Base-by-base conservation (phyloP, 306 rosid species). In the Begonia masoniana region DNA sequence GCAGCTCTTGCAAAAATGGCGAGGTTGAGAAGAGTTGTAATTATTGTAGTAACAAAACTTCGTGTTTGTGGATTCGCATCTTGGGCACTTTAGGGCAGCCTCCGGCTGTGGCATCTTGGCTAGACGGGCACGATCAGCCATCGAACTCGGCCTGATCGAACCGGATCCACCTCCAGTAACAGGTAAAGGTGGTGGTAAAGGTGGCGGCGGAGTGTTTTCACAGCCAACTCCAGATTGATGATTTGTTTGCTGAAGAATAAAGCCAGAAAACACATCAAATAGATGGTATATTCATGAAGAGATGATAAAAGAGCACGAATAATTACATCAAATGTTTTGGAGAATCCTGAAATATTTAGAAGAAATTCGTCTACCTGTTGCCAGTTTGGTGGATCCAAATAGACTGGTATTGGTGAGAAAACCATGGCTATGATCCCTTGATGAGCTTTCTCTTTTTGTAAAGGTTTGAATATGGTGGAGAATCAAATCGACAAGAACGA, bases 1-100 rank as follows among this genome's bases (percentile, higher is more conserved):
- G 24, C 97, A 88, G 10, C 86, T 74, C 77, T 84, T 84, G 77
- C 97, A 88, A 56, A 81, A 84, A 76, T 88, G 96, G 4, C 96
- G 88, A 0, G 94, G 96, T 70, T 88, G 96, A 1, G 94, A 66
- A 1, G 73, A 84, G 54, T 64, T 84, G 65, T 88, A 88, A 50
- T 88, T 88, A 73, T 88, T 88, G 73, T 78, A 88, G 74, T 88
- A 88, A 58, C 96, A 88, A 21, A 88, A 88, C 75, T 88, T 88
- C 14, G 97, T 88, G 63, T 88, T 84, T 10, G 71, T 61, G 2
- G 97, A 88, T 55, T 88, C 97, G 26, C 97, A 88, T 24, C 97
- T 62, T 10, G 97, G 97, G 57, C 97, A 88, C 42, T 88, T 88
- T 1, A 76, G 74, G 9, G 67, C 51, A 1, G 65, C 63, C 55